Base-by-base conservation (phyloP, 2,329 filamentous ascomycete species). In the Aspergillus spinulosporus region DNA sequence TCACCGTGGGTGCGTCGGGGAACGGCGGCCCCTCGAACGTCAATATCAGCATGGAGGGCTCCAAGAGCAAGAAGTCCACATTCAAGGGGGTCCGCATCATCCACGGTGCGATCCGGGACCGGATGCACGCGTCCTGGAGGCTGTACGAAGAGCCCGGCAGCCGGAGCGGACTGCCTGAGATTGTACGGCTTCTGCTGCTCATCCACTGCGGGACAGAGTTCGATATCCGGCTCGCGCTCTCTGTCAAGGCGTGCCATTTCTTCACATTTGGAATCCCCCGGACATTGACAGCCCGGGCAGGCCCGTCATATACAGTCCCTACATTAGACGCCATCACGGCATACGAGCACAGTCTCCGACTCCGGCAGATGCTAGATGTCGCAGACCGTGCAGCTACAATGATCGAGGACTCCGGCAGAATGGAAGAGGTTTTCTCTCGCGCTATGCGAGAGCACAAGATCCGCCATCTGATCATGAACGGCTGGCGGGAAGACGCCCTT, bases 41-140 rank as follows among this genome's bases (percentile, higher is more conserved):
- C 45, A 54, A 54, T 21, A 54, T 54, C 28, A 54, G 45, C 45
- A 37, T 54, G 52, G 52, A 54, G 32, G 52, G 52, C 1, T 54
- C 52, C 5, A 54, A 54, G 28, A 43, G 45, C 34, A 49, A 14
- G 21, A 42, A 29, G 12, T 32, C 52, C 5, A 54, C 45, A 1
- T 54, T 54, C 5, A 54, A 54, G 28, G 45, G 52, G 0, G 52
- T 54, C 3, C 44, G 52, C 5, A 54, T 54, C 9, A 54, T 54
- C 31, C 52, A 54, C 29, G 52, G 52, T 5, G 44, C 52, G 4
- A 36, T 54, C 8, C 40, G 28, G 9, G 52, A 54, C 28, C 36
- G 37, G 11, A 54, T 49, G 45, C 52, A 54, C 9, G 52, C 52
- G 2, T 54, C 52, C 5, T 54, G 52, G 52, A 45, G 52, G 3